Base-by-base conservation (phyloP, 208 protist species). In the Trypanosoma caninum region DNA sequence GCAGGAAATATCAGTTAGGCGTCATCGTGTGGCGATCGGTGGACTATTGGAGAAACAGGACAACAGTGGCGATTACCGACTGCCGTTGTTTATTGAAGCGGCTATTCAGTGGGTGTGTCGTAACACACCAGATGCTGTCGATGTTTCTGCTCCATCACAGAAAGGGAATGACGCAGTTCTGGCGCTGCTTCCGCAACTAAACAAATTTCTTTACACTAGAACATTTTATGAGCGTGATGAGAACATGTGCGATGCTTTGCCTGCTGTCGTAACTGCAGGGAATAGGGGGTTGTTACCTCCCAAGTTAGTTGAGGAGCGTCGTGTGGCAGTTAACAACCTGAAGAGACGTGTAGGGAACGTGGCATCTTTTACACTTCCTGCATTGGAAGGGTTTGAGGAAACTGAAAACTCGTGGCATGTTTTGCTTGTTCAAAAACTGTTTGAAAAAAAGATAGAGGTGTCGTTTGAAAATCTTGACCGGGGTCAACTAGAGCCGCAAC, bases 271-370 rank as follows among this genome's bases (percentile, higher is more conserved):
- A 13, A 6, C 1, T 7, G 33, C 16, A 18, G n/a, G 38, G 37
- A 20, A 42, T 33, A 22, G 25, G n/a, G 6, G 45, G 34, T 23
- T 2, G 25, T 16, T 45, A 23, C 6, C 27, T 9, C 13, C 38
- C 45, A 51, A 27, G 23, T 18, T 57, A 22, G 38, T 37, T 27
- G 51, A 45, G 22, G 56, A 45, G 30, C 58, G 50, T 45, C 41
- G 51, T 33, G n/a, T 44, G 34, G 57, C 50, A 20, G 30, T 64
- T 13, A 38, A 57, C 8, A 53, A 77, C 55, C 76, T 73, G 76
- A 83, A 79, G 59, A 55, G 62, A 47, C 64, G 69, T 40, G 64
- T 80, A 2, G 84, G 84, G 25, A 64, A 77, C 42, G 69, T 76
- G 25, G 44, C 59, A 10, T 72, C 74, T 46, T 91, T 91, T 46